A percentile compares a stretch with the other conserved stretches of the same genome.
phyloP scores from a whole-genome alignment of 352 stramenopile genomes.

The Phytophthora vignae region DNA sequence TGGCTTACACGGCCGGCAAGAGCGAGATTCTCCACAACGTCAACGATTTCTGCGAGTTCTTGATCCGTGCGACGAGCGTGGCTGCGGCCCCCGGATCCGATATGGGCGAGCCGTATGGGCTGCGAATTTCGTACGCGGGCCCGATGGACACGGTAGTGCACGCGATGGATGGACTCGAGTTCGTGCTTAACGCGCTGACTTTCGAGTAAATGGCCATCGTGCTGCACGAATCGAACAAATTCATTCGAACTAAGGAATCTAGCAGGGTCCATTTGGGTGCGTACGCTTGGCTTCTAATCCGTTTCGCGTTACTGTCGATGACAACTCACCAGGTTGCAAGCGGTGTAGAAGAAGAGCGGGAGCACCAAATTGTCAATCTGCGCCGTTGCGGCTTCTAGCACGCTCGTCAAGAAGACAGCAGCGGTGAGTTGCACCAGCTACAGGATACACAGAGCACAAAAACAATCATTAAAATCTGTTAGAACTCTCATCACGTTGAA shows the following conservation, averaged over 20 bases:
- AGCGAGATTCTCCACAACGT: slow-evolving; percentile 46
- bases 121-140: slow-evolving; percentile 96
- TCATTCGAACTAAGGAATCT: too few relatives aligned
- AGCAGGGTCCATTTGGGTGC: too few relatives aligned
- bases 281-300: neutral
- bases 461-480: neutral
- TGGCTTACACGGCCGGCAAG: slow-evolving; percentile 37
- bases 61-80: slow-evolving; percentile 92
- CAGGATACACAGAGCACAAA: slow-evolving; percentile 6
- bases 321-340: slow-evolving; percentile 57
- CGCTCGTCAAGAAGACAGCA: slow-evolving; percentile 53
- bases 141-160: slow-evolving; percentile 87
- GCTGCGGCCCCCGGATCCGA: slow-evolving; percentile 94
- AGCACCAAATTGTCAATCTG: slow-evolving; percentile 86
- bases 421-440: neutral
- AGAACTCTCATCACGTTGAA: neutral
- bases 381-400: slow-evolving; percentile 64
- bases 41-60: slow-evolving; percentile 90
- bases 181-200: slow-evolving; percentile 48
- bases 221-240: neutral
- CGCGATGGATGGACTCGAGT: slow-evolving; percentile 68
- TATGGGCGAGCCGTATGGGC: slow-evolving; percentile 92
- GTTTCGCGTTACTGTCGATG: slow-evolving; percentile 46
- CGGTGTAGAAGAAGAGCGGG: slow-evolving; percentile 63
- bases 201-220: neutral